phyloP scores from a whole-genome alignment of 371 early-diverging fungal species.

The Lichtheimia ramosa region DNA sequence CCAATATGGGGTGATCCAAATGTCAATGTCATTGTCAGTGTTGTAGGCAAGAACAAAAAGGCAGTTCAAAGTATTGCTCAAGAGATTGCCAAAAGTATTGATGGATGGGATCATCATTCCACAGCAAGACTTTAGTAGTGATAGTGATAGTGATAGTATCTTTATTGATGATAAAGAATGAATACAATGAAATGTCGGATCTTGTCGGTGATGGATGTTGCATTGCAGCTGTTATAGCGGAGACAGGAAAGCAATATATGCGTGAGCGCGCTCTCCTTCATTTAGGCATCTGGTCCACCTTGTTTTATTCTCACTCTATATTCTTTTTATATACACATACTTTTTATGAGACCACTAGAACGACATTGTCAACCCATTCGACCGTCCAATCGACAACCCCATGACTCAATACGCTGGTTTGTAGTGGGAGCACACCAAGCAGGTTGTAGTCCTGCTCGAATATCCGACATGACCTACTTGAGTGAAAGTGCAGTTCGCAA shows the following conservation, averaged over 20 bases:
- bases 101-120: conserved; percentile 10
- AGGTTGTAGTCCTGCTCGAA: conserved; percentile 5
- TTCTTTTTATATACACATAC: background rate
- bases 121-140: background rate
- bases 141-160: too few species aligned
- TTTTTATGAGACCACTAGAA: background rate
- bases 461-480: conserved; percentile 8
- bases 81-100: conserved; percentile 5
- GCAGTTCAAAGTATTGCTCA: conserved; percentile 24
- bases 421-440: conserved; percentile 15
- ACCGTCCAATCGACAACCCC: background rate
- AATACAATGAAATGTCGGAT: too few species aligned
- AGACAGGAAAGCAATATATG: too few species aligned
- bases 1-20: conserved; percentile 43
- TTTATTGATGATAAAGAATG: too few species aligned
- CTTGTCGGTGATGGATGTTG: too few species aligned
- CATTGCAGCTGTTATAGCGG: too few species aligned
- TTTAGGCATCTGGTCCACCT: too few species aligned
- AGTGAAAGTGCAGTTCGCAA: conserved; percentile 5
- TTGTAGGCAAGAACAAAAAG: conserved; percentile 34
- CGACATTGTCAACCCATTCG: background rate
- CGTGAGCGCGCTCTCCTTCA: too few species aligned
- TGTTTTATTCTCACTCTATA: background rate
- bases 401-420: conserved; percentile 9
- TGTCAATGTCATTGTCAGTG: conserved; percentile 36